Evolutionary conservation across 2,329 filamentous ascomycete species (phyloP), one percentile per base, ranked within the genome.

Genomic region (Ophiosphaerella korrae): DNA sequence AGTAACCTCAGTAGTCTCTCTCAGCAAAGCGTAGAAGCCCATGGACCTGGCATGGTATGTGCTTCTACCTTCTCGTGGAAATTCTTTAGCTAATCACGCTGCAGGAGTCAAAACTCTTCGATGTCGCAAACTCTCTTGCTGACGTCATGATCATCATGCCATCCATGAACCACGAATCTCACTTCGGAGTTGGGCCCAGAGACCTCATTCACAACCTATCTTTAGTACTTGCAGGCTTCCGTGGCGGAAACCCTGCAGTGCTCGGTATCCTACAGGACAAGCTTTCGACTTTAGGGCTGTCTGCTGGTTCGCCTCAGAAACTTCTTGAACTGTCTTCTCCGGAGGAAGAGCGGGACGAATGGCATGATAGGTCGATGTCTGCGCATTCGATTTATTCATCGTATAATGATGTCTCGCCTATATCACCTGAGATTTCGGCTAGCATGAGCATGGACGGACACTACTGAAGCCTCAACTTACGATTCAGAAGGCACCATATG

Each of bases 131-230:
- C 42, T 71, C 69, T 1, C 62, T 72, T 11, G 69, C 69, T 3
- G 68, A 72, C 36, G 69, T 72, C 8, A 72, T 72, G 69, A 71
- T 72, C 41, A 71, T 67, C 26, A 68, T 72, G 49, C 69, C 69
- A 0, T 59, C 63, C 0, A 55, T 71, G 29, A 72, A 71, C 40
- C 62, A 67, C 47, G 63, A 69, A 37, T 59, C 68, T 1, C 54
- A 60, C 13, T 71, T 72, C 21, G 60, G 57, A 5, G 52, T 71
- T 34, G 68, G 69, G 2, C 69, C 69, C 6, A 57, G 69, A 48
- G 68, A 72, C 39, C 59, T 72, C 2, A 69, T 72, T 6, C 68
- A 71, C 36, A 67, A 66, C 5, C 60, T 72, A 7, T 64, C 68
- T 0, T 58, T 63, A 13, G 57, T 71, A 1, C 60, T 72, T 6